Evolutionary conservation across 2,329 filamentous ascomycete genomes (phyloP).

Genomic region (Trichoderma arundinaceum): DNA sequence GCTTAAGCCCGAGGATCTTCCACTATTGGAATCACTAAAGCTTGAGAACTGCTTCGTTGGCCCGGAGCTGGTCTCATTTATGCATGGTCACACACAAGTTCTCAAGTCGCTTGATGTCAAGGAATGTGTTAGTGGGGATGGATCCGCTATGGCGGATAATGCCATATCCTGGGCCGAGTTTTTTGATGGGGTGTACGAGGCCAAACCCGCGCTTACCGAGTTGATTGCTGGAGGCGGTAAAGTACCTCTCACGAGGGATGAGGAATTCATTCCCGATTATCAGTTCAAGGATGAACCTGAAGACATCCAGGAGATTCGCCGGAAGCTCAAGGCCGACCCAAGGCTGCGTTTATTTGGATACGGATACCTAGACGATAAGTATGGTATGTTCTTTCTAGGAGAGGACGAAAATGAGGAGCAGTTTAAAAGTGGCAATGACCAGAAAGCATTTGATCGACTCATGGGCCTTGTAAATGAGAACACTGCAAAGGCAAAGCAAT

Average conservation of each 20-base stretch:
- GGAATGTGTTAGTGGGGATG: neutral
- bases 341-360: neutral
- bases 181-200: neutral
- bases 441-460: slow-evolving; percentile 14
- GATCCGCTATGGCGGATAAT: neutral
- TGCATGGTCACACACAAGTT: neutral
- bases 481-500: neutral
- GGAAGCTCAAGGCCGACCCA: neutral
- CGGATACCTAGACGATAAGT: neutral
- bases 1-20: slow-evolving; percentile 9
- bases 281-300: neutral
- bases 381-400: neutral
- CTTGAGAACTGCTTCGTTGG: neutral
- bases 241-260: neutral
- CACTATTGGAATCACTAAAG: slow-evolving; percentile 6
- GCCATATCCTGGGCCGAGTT: neutral
- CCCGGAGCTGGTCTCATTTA: slow-evolving; percentile 6
- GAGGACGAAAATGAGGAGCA: neutral
- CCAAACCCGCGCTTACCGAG: neutral
- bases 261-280: neutral
- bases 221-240: neutral
- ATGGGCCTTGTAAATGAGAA: slow-evolving; percentile 5
- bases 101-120: slow-evolving; percentile 9
- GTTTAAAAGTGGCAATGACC: neutral
- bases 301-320: neutral